These are phyloP conservation scores for Nicotiana tomentosiformis DNA, from an alignment of 257 asterid genomes.

Conservation along the genomic window DNA sequence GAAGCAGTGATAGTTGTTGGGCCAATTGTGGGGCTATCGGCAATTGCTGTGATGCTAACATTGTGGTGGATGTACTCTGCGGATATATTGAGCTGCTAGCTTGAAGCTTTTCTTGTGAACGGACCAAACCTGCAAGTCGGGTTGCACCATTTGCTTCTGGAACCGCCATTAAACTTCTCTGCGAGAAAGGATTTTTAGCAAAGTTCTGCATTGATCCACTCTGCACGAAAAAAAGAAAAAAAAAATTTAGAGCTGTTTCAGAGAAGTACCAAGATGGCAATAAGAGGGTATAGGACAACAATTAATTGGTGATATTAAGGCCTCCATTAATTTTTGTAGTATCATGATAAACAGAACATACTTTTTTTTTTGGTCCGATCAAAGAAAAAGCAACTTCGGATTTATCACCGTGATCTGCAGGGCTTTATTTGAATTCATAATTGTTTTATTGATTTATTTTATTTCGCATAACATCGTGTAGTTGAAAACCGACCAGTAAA, in stretches of 20 bases:
- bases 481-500: neutral
- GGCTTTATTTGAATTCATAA: neutral
- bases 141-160: constrained; percentile 19
- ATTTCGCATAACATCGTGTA: neutral
- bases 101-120: constrained; percentile 16
- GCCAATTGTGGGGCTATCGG: constrained; percentile 27
- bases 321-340: too few species aligned
- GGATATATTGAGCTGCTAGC: constrained; percentile 15
- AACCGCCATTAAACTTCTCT: constrained; percentile 30
- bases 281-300: neutral
- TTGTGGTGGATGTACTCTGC: constrained; percentile 27
- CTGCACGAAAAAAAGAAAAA: constrained; percentile 43
- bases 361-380: too few species aligned
- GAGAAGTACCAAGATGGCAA: neutral
- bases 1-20: constrained; percentile 22
- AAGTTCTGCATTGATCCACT: constrained; percentile 55
- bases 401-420: neutral
- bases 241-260: neutral
- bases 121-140: constrained; percentile 12
- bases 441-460: neutral
- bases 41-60: constrained; percentile 30
- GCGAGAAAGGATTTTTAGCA: constrained; percentile 76
- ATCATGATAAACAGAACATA: too few species aligned
- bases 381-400: neutral
- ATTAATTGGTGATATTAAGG: neutral